Base-by-base conservation (phyloP, 805 yeast genomes). In the Saturnispora gosingensis region DNA sequence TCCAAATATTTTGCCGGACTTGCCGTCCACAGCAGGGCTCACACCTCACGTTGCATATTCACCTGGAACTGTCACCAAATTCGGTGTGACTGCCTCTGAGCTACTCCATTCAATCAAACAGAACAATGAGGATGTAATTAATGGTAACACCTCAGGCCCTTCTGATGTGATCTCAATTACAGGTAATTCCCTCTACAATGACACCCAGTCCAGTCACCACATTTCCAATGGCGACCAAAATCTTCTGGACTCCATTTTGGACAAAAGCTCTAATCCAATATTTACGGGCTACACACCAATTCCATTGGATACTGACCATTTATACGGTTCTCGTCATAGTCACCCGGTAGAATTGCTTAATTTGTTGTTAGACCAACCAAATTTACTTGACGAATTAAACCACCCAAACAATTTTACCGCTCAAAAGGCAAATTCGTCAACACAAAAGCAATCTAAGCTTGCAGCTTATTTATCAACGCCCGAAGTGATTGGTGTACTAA, bases 351-450 rank as follows among this genome's bases (percentile, higher is more conserved):
- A 56, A 4, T 49, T 69, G 2, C 62, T 68, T 52, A 67, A 69
- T 53, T 65, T 61, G 48, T 54, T 69, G 36, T 45, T 69, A 27
- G 71, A 67, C 53, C 72, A 68, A 51, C 69, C 67, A 20, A 67
- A 67, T 53, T 57, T 69, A 38, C 51, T 67, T 13, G 69, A 67
- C 45, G 72, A 69, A 53, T 60, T 69, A 15, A 67, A 63, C 42
- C 53, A 63, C 40, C 61, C 69, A 15, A 67, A 67, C 49, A 69
- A 68, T 53, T 49, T 43, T 18, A 48, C 35, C n/a, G 8, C 18
- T n/a, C 43, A 36, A 8, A 48, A 46, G 25, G 7, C 35, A 11
- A 25, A 15, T 5, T 40, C 30, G 9, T 28, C 42, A 20, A 42
- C 16, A 3, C 40, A 48, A 13, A 43, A 43, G 18, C 50, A 40